Conservation (phyloP, 441 rosid species). For the Euphorbia celastroides region DNA sequence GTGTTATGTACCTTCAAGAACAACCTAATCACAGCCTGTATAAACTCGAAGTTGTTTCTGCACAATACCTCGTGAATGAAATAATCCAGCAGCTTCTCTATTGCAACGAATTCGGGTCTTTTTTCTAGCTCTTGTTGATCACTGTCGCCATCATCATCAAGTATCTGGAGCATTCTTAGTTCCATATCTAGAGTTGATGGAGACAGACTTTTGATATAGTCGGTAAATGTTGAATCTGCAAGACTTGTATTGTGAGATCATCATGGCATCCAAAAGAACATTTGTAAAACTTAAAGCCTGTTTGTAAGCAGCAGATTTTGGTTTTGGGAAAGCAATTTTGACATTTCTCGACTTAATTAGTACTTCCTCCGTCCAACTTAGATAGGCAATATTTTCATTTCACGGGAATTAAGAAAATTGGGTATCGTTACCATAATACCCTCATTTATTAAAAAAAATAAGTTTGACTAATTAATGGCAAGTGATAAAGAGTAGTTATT, state of each 20-base stretch:
- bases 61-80: slow-evolving; percentile 61
- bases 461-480: too few species aligned
- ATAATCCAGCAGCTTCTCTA: slow-evolving; percentile 70
- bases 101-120: slow-evolving; percentile 55
- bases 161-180: slow-evolving; percentile 84
- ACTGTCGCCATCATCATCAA: slow-evolving; percentile 43
- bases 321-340: too few species aligned
- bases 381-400: too few species aligned
- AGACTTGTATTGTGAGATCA: slow-evolving; percentile 17
- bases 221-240: slow-evolving; percentile 72
- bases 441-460: too few species aligned
- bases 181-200: slow-evolving; percentile 89
- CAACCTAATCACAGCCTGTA: slow-evolving; percentile 76
- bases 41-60: slow-evolving; percentile 80
- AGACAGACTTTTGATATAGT: slow-evolving; percentile 76
- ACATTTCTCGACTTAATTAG: too few species aligned
- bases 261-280: background rate
- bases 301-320: too few species aligned
- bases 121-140: slow-evolving; percentile 50
- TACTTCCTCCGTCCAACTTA: too few species aligned
- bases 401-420: too few species aligned
- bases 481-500: too few species aligned
- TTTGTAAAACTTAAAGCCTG: too few species aligned
- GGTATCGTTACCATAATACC: too few species aligned
- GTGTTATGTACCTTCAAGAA: slow-evolving; percentile 71